Evolutionary conservation across 148 eudicot genomes (phyloP).

Genomic region (Hydrangea macrophylla): DNA sequence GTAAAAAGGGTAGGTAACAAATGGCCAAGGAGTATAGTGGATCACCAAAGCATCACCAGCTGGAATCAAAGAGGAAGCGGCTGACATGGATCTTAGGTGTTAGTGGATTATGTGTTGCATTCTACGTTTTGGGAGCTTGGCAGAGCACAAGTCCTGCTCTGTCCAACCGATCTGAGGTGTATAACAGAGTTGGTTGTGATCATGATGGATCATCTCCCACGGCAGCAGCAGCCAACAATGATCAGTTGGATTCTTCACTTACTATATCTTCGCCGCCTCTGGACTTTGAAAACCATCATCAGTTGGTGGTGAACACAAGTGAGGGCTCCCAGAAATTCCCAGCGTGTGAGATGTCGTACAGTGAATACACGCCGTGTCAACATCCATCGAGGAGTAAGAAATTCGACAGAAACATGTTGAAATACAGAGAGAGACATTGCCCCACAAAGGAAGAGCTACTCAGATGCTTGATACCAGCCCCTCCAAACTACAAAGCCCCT

Average conservation of each 20-base stretch:
- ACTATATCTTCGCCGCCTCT: conserved; percentile 12
- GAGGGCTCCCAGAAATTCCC: conserved; percentile 33
- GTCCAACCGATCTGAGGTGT: conserved; percentile 31
- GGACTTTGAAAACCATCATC: conserved; percentile 84
- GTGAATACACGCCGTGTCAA: conserved; percentile 91
- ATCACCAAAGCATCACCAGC: conserved; percentile 62
- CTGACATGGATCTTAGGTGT: conserved; percentile 63
- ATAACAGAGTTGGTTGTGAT: conserved; percentile 39
- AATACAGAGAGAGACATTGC: conserved; percentile 87
- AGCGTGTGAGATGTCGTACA: conserved; percentile 58
- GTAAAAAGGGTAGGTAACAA: too few relatives aligned
- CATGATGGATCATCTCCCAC: conserved; percentile 14
- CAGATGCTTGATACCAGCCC: conserved; percentile 78
- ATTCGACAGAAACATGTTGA: conserved; percentile 71
- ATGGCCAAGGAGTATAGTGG: conserved; percentile 77
- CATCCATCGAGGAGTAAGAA: conserved; percentile 63
- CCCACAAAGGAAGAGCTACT: conserved; percentile 68
- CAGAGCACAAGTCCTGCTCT: conserved; percentile 33
- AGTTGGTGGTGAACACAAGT: conserved; percentile 39
- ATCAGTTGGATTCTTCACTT: conserved; percentile 14
- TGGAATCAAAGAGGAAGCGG: conserved; percentile 51
- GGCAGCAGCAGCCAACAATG: conserved; percentile 1
- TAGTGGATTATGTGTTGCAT: conserved; percentile 63
- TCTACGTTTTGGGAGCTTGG: conserved; percentile 83
- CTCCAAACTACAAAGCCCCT: conserved; percentile 80